These are phyloP conservation scores for Trypanosoma rangeli DNA, from an alignment of 208 protist genomes.

Conservation along the genomic window DNA sequence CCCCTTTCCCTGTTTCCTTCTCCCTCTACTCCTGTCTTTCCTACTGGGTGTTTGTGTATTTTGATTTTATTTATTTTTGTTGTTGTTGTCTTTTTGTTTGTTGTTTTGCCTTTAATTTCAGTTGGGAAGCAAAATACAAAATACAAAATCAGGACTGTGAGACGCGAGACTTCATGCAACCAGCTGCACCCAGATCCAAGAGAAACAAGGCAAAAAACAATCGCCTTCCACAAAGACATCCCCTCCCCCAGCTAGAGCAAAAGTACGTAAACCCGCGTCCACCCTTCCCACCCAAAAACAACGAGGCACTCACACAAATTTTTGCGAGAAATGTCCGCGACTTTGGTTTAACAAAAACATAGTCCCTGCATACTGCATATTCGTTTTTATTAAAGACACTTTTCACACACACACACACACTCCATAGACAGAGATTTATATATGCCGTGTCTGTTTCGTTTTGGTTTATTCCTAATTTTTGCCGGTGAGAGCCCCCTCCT, in stretches of 20 bases:
- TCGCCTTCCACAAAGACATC: background rate
- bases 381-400: too few species aligned
- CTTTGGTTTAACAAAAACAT: too few species aligned
- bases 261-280: too few species aligned
- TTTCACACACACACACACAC: too few species aligned
- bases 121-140: constrained; percentile 8
- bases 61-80: background rate
- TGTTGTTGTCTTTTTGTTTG: background rate
- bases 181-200: background rate
- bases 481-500: background rate
- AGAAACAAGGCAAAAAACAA: constrained; percentile 3
- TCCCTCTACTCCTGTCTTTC: background rate
- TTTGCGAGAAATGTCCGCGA: too few species aligned
- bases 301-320: too few species aligned
- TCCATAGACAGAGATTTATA: too few species aligned
- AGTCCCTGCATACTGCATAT: too few species aligned
- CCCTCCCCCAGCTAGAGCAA: too few species aligned
- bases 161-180: background rate
- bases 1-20: background rate
- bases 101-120: background rate
- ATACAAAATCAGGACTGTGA: background rate
- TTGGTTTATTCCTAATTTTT: background rate
- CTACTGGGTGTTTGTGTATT: background rate
- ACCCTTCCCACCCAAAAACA: too few species aligned
- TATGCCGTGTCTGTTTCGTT: too few species aligned